Evolutionary conservation across 495 filamentous ascomycete genomes (phyloP), one percentile per base, ranked within the genome.

Genomic region (Penicillium cosmopolitanum): DNA sequence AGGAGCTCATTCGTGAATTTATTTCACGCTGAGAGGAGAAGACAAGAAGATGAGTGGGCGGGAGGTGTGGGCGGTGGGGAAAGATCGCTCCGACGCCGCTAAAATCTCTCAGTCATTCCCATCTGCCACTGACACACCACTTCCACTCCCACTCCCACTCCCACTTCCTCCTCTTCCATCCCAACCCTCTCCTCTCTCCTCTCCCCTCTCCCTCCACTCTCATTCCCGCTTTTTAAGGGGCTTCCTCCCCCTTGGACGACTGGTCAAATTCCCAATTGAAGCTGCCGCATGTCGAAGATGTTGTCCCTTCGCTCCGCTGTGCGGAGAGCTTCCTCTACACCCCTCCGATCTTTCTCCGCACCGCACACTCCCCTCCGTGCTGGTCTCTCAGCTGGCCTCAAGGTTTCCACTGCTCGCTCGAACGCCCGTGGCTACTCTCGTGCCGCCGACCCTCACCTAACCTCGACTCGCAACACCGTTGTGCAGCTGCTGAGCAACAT

Each of bases 401-500:
- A 62, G 55, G 43, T 56, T 21, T 53, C 62, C 19, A 54, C 65
- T 25, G 66, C 75, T 35, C 56, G 70, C 38, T 59, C 70, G 53
- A 74, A 77, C 54, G 55, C 51, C 50, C 81, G 82, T 51, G 59
- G 65, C 35, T 83, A 82, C 62, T 80, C 80, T 35, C 81, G 81
- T 44, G 67, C 76, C 6, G 51, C 75, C 9, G 80, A 82, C 46
- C 64, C 79, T 57, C 71, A 80, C 51, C 67, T 84, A 19, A 81
- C 79, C 38, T 80, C 82, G 15, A 96, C 93, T 43, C 87, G 95
- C 56, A 88, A 87, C 28, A 96, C 96, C 55, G 93, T 98, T 42
- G 87, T 97, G 60, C 93, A 97, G 77, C 81, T 97, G 57, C 82
- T 98, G 56, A 96, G 92, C 80, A 96, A 96, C 71, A 95, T 98